Conservation (phyloP, 257 asterid genomes). For the Gentiana straminea region DNA sequence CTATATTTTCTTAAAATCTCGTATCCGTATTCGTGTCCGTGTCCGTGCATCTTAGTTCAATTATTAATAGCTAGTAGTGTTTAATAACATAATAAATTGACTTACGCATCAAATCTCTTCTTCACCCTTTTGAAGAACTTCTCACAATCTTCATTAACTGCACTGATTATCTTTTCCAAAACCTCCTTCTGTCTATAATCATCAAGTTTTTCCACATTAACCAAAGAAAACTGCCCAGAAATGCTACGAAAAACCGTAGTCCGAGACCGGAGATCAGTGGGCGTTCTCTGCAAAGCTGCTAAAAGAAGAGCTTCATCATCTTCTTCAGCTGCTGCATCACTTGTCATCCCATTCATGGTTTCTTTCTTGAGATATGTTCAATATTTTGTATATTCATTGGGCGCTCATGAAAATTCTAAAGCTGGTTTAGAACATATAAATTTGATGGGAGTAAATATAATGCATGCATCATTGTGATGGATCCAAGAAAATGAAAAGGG, state of each 20-base stretch:
- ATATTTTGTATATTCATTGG: constrained; percentile 7
- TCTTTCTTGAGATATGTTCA: constrained; percentile 16
- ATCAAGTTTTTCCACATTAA: constrained; percentile 43
- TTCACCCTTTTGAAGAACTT: constrained; percentile 52
- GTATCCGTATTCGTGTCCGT: no score
- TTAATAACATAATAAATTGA: not conserved
- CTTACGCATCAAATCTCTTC: constrained; percentile 80
- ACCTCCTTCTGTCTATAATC: constrained; percentile 39
- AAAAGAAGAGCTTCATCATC: constrained; percentile 54
- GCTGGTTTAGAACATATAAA: constrained; percentile 7
- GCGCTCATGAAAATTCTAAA: constrained; percentile 18
- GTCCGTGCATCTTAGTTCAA: no score
- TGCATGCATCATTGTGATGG: no score
- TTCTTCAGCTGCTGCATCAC: constrained; percentile 25
- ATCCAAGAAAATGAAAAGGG: no score
- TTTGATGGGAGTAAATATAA: no score
- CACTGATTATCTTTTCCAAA: constrained; percentile 43
- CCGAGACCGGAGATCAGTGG: constrained; percentile 52
- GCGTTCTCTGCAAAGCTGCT: constrained; percentile 68
- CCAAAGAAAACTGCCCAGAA: constrained; percentile 49
- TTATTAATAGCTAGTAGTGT: no score
- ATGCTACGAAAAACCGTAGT: constrained; percentile 36
- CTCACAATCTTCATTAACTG: constrained; percentile 47
- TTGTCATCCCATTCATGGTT: constrained; percentile 23
- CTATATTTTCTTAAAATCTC: no score